Percentiles rank a stretch among this genome's conserved stretches.
These are phyloP conservation scores for Saccharomycopsis lassenensis DNA, from an alignment of 805 yeast genomes.

Conservation along the genomic window DNA sequence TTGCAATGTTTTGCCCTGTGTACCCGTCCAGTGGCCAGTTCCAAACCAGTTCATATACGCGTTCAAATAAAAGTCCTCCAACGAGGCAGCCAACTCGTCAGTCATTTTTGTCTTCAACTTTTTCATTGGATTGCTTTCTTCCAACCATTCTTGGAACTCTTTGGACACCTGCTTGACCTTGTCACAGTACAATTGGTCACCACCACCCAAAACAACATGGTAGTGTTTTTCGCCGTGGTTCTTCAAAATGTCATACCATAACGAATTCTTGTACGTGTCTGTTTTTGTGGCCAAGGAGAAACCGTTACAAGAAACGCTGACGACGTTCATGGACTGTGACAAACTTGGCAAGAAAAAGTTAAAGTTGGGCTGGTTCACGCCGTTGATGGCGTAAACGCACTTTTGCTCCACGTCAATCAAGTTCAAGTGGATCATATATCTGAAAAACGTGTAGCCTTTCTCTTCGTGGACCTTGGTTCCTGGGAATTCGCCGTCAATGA, in stretches of 20 bases:
- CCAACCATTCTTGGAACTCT: slow-evolving; percentile 50
- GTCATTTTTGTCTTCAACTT: slow-evolving; percentile 36
- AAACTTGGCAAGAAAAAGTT: slow-evolving; percentile 61
- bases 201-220: slow-evolving; percentile 96
- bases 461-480: slow-evolving; percentile 35
- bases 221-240: slow-evolving; percentile 53
- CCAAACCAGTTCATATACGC: slow-evolving; percentile 89
- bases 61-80: slow-evolving; percentile 56
- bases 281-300: slow-evolving; percentile 71
- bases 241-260: slow-evolving; percentile 78
- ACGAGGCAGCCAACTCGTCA: slow-evolving; percentile 38
- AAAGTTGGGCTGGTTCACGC: slow-evolving; percentile 31
- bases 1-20: slow-evolving; percentile 55
- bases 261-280: slow-evolving; percentile 50
- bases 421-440: slow-evolving; percentile 46
- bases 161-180: slow-evolving; percentile 51
- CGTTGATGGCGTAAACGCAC: slow-evolving; percentile 52
- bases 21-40: slow-evolving; percentile 72
- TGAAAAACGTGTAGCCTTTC: slow-evolving; percentile 46
- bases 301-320: slow-evolving; percentile 86
- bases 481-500: slow-evolving; percentile 34
- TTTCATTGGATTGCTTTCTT: slow-evolving; percentile 37
- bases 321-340: slow-evolving; percentile 62
- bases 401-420: slow-evolving; percentile 44
- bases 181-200: slow-evolving; percentile 91